phyloP scores from a whole-genome alignment of 805 yeast genomes.

The Myxozyma sirexii region DNA sequence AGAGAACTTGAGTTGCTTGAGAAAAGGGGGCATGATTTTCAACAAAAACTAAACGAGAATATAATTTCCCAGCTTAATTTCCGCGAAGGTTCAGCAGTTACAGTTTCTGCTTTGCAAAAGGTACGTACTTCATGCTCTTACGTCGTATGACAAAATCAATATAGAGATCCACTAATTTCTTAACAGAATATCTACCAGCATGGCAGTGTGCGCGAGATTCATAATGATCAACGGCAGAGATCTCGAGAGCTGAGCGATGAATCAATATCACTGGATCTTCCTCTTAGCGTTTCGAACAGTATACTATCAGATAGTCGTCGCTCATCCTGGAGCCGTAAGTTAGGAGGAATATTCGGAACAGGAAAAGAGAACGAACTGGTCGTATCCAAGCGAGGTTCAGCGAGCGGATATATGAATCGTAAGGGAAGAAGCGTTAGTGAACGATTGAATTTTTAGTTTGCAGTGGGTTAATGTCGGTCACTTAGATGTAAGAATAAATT shows the following conservation, averaged over 20 bases:
- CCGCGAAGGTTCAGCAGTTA: neutral
- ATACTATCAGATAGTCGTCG: neutral
- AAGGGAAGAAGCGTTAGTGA: slow-evolving; percentile 30
- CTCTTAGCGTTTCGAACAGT: neutral
- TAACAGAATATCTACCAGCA: no score
- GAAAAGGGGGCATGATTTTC: slow-evolving; percentile 38
- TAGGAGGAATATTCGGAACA: slow-evolving; percentile 26
- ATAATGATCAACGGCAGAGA: neutral
- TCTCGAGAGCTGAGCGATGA: neutral
- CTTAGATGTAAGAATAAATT: no score
- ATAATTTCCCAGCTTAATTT: slow-evolving; percentile 1
- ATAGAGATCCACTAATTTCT: no score
- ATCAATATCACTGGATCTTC: neutral
- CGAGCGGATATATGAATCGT: neutral
- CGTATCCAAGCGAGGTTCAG: slow-evolving; percentile 22
- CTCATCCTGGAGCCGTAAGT: slow-evolving; percentile 30
- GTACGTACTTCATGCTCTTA: neutral
- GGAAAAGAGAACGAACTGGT: slow-evolving; percentile 31
- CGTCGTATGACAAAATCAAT: no score
- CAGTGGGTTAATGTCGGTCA: no score
- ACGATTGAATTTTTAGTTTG: slow-evolving; percentile 7
- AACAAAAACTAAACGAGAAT: slow-evolving; percentile 36
- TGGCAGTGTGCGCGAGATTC: neutral
- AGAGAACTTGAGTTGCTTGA: slow-evolving; percentile 40
- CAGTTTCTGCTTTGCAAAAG: neutral